These are phyloP conservation scores for Juglanconis sp. DNA, from an alignment of 2,329 filamentous ascomycete species.

Conservation along the genomic window DNA sequence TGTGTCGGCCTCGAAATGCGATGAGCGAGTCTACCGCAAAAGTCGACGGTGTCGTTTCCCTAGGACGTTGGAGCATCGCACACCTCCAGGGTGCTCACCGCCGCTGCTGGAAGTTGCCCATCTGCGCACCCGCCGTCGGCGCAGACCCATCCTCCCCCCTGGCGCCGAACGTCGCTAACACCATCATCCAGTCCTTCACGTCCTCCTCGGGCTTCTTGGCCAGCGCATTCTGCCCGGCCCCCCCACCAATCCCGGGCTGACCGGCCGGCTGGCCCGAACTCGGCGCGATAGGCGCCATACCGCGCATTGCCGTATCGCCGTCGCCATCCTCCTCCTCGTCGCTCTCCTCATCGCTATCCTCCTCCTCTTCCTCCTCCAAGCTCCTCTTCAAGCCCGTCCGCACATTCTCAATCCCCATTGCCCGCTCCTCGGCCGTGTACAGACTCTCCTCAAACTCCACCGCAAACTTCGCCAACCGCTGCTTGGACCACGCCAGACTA, in stretches of 20 bases:
- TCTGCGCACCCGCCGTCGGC: background rate
- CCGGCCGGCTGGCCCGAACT: background rate
- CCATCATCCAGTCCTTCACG: background rate
- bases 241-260: constrained; percentile 4
- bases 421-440: constrained; percentile 70
- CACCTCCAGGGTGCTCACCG: too few species aligned
- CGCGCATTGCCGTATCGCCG: constrained; percentile 33
- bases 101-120: too few species aligned
- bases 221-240: background rate
- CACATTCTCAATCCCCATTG: constrained; percentile 64
- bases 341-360: constrained; percentile 58
- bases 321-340: constrained; percentile 50
- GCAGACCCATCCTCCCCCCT: background rate
- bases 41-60: too few species aligned
- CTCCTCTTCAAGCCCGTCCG: constrained; percentile 65
- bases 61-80: too few species aligned
- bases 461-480: constrained; percentile 35
- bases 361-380: constrained; percentile 49
- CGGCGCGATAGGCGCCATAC: constrained; percentile 11
- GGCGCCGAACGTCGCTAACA: background rate
- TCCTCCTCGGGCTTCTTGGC: background rate
- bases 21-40: too few species aligned
- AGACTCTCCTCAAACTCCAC: constrained; percentile 54
- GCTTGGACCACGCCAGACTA: constrained; percentile 29
- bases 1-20: too few species aligned